Base-by-base conservation (phyloP, 768 basidiomycete species). In the Mycena venus region DNA sequence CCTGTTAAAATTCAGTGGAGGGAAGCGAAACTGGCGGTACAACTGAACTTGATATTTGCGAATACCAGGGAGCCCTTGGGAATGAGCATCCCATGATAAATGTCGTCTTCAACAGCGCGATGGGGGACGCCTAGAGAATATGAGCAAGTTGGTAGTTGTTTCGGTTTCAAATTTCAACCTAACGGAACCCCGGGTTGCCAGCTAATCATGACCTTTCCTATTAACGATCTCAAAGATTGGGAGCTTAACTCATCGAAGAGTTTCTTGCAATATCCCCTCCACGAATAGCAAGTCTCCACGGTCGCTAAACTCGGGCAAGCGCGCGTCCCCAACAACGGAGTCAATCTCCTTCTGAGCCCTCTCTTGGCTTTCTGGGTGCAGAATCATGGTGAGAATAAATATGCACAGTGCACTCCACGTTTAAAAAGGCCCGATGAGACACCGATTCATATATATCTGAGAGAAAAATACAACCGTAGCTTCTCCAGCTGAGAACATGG, bases 21-120 rank as follows among this genome's bases (percentile, higher is more conserved):
- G 11, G 36, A n/a, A n/a, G n/a, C n/a, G n/a, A n/a, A n/a, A n/a
- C n/a, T n/a, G 36, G 15, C 15, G 34, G n/a, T 21, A 23, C n/a
- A 11, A 49, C 12, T 4, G 19, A 60, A 79, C 81, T 71, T 72
- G 29, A 75, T 49, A 70, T 82, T 82, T 6, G n/a, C n/a, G n/a
- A n/a, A n/a, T n/a, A n/a, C n/a, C n/a, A n/a, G n/a, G n/a, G n/a
- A n/a, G n/a, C n/a, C 80, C 34, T 73, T 78, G 5, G 84, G 85
- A 38, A 87, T 86, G 74, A 77, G 62, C 70, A 84, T 82, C 2
- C 84, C 84, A 3, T 76, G 68, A 67, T 86, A 86, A 4, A 81
- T 70, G 69, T 85, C 83, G 21, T 85, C 85, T 21, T 82, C 79
- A 4, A 66, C 75, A 5, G 78, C 70, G 10, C 74, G 66, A 74